Conservation (phyloP, 352 stramenopile species). For the Elongisporangium senticosum region DNA sequence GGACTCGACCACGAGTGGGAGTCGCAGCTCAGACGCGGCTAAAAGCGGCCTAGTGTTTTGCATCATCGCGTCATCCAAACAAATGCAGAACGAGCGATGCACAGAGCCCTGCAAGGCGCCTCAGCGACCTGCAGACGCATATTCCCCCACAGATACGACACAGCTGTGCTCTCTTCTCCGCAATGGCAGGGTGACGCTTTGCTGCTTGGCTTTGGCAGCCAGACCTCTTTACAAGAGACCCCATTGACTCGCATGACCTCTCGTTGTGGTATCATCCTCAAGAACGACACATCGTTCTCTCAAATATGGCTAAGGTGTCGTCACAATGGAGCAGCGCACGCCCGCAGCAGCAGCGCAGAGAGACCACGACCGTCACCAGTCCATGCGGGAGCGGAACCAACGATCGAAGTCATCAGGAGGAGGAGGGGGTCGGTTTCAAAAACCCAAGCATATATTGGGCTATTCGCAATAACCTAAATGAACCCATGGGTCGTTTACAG, state of each 20-base stretch:
- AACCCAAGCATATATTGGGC: not conserved
- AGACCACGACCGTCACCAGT: too few relatives aligned
- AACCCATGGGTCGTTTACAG: not conserved
- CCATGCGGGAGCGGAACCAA: not conserved
- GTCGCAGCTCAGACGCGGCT: not conserved
- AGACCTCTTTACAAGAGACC: not conserved
- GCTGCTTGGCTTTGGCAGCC: not conserved
- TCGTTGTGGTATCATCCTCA: not conserved
- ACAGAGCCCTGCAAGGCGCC: not conserved
- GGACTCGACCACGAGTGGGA: not conserved
- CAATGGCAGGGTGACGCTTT: not conserved
- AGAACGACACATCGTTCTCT: not conserved
- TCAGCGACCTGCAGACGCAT: not conserved
- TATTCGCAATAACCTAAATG: not conserved
- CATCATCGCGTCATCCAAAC: not conserved
- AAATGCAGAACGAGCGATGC: not conserved
- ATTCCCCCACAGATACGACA: not conserved
- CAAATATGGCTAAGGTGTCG: not conserved
- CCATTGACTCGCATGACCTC: not conserved
- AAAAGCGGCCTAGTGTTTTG: not conserved
- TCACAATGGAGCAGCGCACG: not conserved
- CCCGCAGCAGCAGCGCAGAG: too few relatives aligned
- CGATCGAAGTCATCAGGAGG: not conserved
- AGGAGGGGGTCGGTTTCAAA: not conserved
- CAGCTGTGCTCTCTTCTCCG: not conserved